phyloP scores from a whole-genome alignment of 2,329 filamentous ascomycete species.

The Myotisia sp. region DNA sequence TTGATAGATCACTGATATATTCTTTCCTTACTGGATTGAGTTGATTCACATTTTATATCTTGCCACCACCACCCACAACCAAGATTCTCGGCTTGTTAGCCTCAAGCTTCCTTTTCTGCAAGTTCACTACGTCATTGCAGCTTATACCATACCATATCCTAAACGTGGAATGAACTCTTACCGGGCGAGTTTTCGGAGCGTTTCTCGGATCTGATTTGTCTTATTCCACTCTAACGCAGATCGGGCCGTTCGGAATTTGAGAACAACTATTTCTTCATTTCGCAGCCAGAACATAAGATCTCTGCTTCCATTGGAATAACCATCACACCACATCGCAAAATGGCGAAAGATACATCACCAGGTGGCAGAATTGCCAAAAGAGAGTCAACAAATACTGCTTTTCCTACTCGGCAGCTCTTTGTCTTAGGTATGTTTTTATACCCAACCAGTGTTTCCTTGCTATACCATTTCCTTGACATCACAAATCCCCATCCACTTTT shows the following conservation, averaged over 20 bases:
- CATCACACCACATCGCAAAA: not conserved
- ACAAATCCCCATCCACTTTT: not conserved
- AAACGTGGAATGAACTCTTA: constrained; percentile 1
- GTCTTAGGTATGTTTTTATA: constrained; percentile 34
- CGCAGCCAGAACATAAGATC: not conserved
- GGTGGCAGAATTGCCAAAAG: not conserved
- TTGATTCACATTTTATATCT: too few relatives aligned
- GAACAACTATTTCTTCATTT: not conserved
- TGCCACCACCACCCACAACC: not conserved
- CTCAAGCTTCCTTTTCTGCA: not conserved
- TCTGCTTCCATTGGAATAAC: not conserved
- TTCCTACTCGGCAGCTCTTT: constrained; percentile 46
- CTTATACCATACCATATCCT: not conserved
- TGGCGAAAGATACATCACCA: constrained; percentile 1
- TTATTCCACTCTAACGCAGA: not conserved
- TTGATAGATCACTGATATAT: constrained; percentile 1
- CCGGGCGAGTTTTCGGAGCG: not conserved
- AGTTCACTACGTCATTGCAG: not conserved
- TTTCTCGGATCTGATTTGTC: too few relatives aligned
- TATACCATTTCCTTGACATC: not conserved
- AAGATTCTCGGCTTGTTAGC: too few relatives aligned
- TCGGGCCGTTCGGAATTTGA: not conserved
- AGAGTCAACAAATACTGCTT: constrained; percentile 29
- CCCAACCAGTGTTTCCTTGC: not conserved
- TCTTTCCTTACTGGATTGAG: too few relatives aligned